Evolutionary conservation across 1,139 yeast species (phyloP).

Genomic region (Trichomonascaceae sp.): DNA sequence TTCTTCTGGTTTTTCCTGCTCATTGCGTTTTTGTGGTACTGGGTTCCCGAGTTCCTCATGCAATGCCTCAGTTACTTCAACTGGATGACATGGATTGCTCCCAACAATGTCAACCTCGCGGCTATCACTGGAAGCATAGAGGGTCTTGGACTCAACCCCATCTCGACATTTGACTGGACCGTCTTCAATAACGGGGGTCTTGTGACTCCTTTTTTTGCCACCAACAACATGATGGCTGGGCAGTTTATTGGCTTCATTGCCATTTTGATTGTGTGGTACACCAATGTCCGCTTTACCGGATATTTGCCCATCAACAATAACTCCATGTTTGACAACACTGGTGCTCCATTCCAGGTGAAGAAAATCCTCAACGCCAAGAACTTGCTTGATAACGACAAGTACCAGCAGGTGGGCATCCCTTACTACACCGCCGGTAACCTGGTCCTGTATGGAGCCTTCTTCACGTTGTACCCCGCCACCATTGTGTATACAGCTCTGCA

Average conservation of each 20-base stretch:
- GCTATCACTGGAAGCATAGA: slow-evolving; percentile 40
- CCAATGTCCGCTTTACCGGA: slow-evolving; percentile 37
- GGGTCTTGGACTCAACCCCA: slow-evolving; percentile 37
- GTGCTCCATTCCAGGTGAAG: slow-evolving; percentile 29
- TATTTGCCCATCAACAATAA: slow-evolving; percentile 43
- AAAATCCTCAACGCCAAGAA: slow-evolving; percentile 28
- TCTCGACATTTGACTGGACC: slow-evolving; percentile 40
- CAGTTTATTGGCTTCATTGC: slow-evolving; percentile 30
- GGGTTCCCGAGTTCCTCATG: slow-evolving; percentile 43
- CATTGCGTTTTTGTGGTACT: slow-evolving; percentile 35
- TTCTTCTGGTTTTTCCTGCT: slow-evolving; percentile 28
- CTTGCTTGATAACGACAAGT: slow-evolving; percentile 18
- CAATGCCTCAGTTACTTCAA: slow-evolving; percentile 38
- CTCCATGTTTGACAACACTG: slow-evolving; percentile 34
- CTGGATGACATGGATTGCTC: slow-evolving; percentile 52
- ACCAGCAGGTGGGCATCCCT: slow-evolving; percentile 10
- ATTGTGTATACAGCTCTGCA: slow-evolving; percentile 11
- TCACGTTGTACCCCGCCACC: slow-evolving; percentile 16
- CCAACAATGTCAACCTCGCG: slow-evolving; percentile 39
- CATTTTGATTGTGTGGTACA: slow-evolving; percentile 33
- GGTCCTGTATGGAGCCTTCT: slow-evolving; percentile 20
- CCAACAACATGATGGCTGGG: slow-evolving; percentile 27
- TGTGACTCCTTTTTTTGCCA: slow-evolving; percentile 33
- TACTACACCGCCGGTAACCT: slow-evolving; percentile 22
- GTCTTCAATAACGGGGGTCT: slow-evolving; percentile 26